Conservation (phyloP, 2,329 filamentous ascomycete species). For the Apiospora koreana region DNA sequence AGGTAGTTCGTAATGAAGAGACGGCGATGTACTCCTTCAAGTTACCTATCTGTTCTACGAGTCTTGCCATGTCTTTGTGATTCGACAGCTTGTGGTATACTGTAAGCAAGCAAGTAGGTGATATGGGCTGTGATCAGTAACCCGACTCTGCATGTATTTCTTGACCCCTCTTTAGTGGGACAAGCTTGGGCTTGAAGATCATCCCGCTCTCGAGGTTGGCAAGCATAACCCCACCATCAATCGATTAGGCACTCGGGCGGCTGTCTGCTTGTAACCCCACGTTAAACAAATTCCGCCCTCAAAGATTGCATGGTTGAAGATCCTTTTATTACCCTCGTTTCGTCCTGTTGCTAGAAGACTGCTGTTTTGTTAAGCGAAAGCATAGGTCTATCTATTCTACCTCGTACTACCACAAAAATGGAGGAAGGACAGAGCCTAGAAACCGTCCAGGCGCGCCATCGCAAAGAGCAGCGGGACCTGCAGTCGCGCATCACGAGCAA, state of each 20-base stretch:
- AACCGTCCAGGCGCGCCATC: conserved; percentile 75
- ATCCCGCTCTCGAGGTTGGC: too few relatives aligned
- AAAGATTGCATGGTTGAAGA: neutral
- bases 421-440: conserved; percentile 51
- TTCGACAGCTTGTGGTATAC: too few relatives aligned
- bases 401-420: neutral
- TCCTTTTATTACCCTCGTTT: neutral
- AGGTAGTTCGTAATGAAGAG: neutral
- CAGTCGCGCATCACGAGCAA: conserved; percentile 86
- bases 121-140: neutral
- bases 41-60: neutral
- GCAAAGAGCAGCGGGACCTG: conserved; percentile 85
- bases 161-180: neutral
- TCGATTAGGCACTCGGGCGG: too few relatives aligned
- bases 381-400: neutral
- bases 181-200: neutral
- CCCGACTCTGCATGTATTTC: neutral
- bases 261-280: neutral
- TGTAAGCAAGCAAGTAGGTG: neutral
- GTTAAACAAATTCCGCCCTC: neutral
- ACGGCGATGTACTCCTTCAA: neutral
- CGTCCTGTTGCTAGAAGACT: too few relatives aligned
- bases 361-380: too few relatives aligned
- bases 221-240: neutral
- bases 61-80: neutral